Percentiles rank a stretch among this genome's conserved stretches.
Evolutionary conservation across 1,139 yeast genomes (phyloP).

Genomic region (Yamadazyma diospyri): DNA sequence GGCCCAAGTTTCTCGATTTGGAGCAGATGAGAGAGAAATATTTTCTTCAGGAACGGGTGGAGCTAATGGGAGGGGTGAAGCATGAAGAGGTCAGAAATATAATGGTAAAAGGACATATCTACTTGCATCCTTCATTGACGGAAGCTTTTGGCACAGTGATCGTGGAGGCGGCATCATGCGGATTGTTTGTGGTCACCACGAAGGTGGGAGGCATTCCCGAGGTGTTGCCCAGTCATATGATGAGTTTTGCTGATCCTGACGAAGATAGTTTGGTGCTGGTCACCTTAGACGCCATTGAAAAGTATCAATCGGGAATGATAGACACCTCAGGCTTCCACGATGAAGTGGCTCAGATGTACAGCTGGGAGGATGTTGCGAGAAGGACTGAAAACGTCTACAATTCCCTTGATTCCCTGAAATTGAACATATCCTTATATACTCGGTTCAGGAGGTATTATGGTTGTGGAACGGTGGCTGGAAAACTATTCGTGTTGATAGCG

Average conservation of each 20-base stretch:
- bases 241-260: conserved; percentile 80
- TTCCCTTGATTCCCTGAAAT: conserved; percentile 40
- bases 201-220: conserved; percentile 98
- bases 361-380: conserved; percentile 86
- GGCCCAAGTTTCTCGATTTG: conserved; percentile 89
- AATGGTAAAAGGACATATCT: conserved; percentile 92
- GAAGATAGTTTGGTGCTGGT: conserved; percentile 77
- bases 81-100: conserved; percentile 94
- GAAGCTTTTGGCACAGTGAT: conserved; percentile 98
- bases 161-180: conserved; percentile 98
- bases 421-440: conserved; percentile 47
- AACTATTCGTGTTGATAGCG: conserved; percentile 71
- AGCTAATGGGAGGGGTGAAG: conserved; percentile 77
- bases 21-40: conserved; percentile 93
- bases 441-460: conserved; percentile 59
- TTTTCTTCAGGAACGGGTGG: conserved; percentile 83
- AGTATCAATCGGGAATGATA: conserved; percentile 53
- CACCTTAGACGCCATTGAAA: conserved; percentile 60
- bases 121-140: conserved; percentile 88
- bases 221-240: conserved; percentile 90
- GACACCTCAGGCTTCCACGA: conserved; percentile 77
- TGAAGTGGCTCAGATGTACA: conserved; percentile 78
- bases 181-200: conserved; percentile 89
- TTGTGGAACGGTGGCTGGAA: conserved; percentile 84
- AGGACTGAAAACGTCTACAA: conserved; percentile 84